A percentile compares a stretch with the other conserved stretches of the same genome.
Evolutionary conservation across 208 protist species (phyloP).

Genomic region (Crithidia bombi): DNA sequence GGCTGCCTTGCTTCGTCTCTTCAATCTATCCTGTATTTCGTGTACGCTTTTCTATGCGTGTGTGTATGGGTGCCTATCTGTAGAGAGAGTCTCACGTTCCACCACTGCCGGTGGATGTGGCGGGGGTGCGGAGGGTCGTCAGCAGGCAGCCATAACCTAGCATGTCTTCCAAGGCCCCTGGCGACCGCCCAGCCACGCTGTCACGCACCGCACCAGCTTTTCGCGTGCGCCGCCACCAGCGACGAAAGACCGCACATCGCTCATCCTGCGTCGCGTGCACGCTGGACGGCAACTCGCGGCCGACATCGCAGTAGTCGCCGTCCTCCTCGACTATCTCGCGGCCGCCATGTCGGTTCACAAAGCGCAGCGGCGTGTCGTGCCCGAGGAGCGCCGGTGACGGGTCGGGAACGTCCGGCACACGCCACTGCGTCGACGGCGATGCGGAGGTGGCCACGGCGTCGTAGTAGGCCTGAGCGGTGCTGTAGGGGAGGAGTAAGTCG

Average conservation of each 20-base stretch:
- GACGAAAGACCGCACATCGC: conserved; percentile 27
- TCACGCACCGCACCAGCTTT: conserved; percentile 35
- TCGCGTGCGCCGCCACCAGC: conserved; percentile 32
- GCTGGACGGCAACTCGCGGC: conserved; percentile 8
- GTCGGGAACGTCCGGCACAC: conserved; percentile 15
- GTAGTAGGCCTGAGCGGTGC: conserved; percentile 33
- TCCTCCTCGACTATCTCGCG: conserved; percentile 17
- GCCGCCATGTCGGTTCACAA: conserved; percentile 7
- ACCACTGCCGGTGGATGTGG: neutral
- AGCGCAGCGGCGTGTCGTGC: conserved; percentile 21
- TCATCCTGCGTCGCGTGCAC: conserved; percentile 30
- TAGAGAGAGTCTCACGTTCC: too few relatives aligned
- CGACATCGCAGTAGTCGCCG: conserved; percentile 6
- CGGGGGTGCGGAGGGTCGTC: conserved; percentile 4
- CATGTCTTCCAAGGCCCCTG: conserved; percentile 32
- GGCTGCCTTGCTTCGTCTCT: too few relatives aligned
- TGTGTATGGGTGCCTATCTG: too few relatives aligned
- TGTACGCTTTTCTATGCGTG: too few relatives aligned
- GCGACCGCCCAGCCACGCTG: conserved; percentile 24
- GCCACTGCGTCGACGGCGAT: neutral
- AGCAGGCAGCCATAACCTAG: conserved; percentile 28
- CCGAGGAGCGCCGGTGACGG: conserved; percentile 19
- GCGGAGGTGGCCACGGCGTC: conserved; percentile 13
- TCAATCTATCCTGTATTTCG: too few relatives aligned
- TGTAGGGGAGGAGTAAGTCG: conserved; percentile 43